phyloP scores from a whole-genome alignment of 2,329 filamentous ascomycete species.

The Fusarium oligoseptatum region DNA sequence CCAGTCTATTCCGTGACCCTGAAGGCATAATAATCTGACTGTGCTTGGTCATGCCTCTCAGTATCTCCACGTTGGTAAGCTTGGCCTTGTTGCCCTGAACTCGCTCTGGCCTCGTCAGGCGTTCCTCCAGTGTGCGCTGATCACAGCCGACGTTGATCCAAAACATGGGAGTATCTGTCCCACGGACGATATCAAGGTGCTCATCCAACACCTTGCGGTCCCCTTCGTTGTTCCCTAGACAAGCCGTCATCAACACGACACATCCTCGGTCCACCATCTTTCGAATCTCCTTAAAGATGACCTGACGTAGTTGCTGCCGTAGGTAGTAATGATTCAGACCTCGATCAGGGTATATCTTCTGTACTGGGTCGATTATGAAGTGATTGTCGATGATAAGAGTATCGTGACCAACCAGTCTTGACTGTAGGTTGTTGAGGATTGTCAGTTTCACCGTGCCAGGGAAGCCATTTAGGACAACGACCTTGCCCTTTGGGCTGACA shows the following conservation, averaged over 20 bases:
- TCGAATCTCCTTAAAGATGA: slow-evolving; percentile 25
- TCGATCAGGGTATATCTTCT: background rate
- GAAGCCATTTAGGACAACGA: slow-evolving; percentile 29
- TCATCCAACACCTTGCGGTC: slow-evolving; percentile 13
- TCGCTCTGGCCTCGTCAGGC: background rate
- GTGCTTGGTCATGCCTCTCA: background rate
- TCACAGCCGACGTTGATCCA: slow-evolving; percentile 23
- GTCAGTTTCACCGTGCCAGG: slow-evolving; percentile 11
- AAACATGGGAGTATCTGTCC: slow-evolving; percentile 12
- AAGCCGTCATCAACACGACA: slow-evolving; percentile 23
- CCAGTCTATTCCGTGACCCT: background rate
- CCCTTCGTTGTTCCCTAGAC: background rate
- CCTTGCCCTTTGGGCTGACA: slow-evolving; percentile 1
- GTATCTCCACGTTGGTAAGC: background rate
- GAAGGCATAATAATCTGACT: slow-evolving; percentile 2
- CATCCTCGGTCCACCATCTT: slow-evolving; percentile 11
- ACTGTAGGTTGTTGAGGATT: slow-evolving; percentile 4
- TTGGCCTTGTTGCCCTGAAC: background rate
- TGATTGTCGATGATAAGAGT: slow-evolving; percentile 18
- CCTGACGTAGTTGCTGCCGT: slow-evolving; percentile 6
- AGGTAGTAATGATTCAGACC: slow-evolving; percentile 1
- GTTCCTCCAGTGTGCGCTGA: slow-evolving; percentile 3
- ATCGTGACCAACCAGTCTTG: background rate
- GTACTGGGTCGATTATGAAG: slow-evolving; percentile 11
- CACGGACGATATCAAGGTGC: slow-evolving; percentile 1